Evolutionary conservation across 2,329 filamentous ascomycete genomes (phyloP).

Genomic region (Sarocladium strictum): DNA sequence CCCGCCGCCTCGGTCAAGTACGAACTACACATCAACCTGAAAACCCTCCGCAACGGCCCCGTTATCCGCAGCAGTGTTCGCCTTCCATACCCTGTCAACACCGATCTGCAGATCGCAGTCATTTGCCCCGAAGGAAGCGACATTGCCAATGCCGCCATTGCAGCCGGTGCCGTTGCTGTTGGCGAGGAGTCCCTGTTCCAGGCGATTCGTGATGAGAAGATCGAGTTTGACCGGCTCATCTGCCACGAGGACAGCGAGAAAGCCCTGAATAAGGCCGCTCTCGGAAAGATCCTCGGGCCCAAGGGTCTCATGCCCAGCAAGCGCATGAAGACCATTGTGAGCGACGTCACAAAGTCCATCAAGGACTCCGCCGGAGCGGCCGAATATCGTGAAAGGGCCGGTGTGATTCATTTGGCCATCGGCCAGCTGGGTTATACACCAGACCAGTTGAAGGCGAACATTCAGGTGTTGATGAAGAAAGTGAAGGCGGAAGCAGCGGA

Average conservation of each 20-base stretch:
- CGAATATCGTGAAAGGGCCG: slow-evolving; percentile 79
- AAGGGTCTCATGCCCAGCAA: slow-evolving; percentile 86
- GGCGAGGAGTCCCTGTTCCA: slow-evolving; percentile 85
- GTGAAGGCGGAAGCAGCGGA: slow-evolving; percentile 74
- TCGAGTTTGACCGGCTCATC: slow-evolving; percentile 85
- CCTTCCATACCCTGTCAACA: slow-evolving; percentile 84
- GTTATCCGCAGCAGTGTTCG: slow-evolving; percentile 82
- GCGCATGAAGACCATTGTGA: slow-evolving; percentile 85
- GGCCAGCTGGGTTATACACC: slow-evolving; percentile 87
- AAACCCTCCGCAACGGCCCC: slow-evolving; percentile 78
- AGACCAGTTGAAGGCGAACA: slow-evolving; percentile 76
- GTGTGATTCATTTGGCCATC: slow-evolving; percentile 82
- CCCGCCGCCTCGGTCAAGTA: slow-evolving; percentile 73
- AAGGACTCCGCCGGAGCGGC: slow-evolving; percentile 77
- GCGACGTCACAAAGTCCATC: slow-evolving; percentile 68
- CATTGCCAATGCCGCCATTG: slow-evolving; percentile 65
- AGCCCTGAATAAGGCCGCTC: slow-evolving; percentile 72
- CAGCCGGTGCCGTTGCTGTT: slow-evolving; percentile 74
- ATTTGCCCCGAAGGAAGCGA: slow-evolving; percentile 79
- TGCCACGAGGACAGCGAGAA: slow-evolving; percentile 74
- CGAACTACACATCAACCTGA: slow-evolving; percentile 77
- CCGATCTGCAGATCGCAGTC: slow-evolving; percentile 82
- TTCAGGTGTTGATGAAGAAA: slow-evolving; percentile 68
- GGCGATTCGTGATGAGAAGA: slow-evolving; percentile 63
- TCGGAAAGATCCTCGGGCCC: slow-evolving; percentile 81